Percentiles rank a stretch among this genome's conserved stretches.
Evolutionary conservation across 2,329 filamentous ascomycete genomes (phyloP).

Genomic region (Penicillium nordicum): DNA sequence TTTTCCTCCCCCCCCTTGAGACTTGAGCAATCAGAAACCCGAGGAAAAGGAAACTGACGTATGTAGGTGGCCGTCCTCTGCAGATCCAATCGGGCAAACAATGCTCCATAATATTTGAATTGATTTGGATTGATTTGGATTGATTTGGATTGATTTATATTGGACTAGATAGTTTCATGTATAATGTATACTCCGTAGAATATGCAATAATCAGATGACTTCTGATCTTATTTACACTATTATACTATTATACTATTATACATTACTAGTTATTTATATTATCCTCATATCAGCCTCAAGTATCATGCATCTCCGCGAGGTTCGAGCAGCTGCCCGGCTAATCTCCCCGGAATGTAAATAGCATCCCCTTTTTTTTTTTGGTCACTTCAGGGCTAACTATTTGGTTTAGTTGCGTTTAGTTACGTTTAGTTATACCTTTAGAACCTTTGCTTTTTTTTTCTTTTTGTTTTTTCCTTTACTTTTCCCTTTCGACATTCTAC

Average conservation of each 20-base stretch:
- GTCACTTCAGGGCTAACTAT: background rate
- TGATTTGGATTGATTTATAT: background rate
- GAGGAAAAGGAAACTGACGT: conserved; percentile 10
- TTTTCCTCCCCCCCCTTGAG: background rate
- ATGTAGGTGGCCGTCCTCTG: conserved; percentile 4
- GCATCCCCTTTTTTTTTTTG: background rate
- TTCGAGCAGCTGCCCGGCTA: conserved; percentile 15
- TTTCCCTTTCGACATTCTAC: conserved; percentile 1
- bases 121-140: background rate
- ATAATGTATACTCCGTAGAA: background rate
- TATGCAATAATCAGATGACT: conserved; percentile 5
- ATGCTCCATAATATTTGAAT: background rate
- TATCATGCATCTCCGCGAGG: conserved; percentile 1
- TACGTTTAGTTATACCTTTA: background rate
- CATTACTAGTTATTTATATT: background rate
- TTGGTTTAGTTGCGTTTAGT: background rate
- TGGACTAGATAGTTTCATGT: conserved; percentile 1
- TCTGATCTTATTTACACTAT: background rate
- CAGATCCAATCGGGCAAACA: conserved; percentile 7
- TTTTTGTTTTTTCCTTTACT: background rate
- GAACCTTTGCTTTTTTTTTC: background rate
- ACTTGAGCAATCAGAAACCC: conserved; percentile 9
- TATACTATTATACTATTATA: background rate
- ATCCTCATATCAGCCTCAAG: background rate
- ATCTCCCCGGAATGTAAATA: conserved; percentile 15